Percentiles rank a stretch among this genome's conserved stretches.
These are phyloP conservation scores for Puccinia hordei DNA, from an alignment of 1,284 basidiomycete genomes.

Conservation along the genomic window DNA sequence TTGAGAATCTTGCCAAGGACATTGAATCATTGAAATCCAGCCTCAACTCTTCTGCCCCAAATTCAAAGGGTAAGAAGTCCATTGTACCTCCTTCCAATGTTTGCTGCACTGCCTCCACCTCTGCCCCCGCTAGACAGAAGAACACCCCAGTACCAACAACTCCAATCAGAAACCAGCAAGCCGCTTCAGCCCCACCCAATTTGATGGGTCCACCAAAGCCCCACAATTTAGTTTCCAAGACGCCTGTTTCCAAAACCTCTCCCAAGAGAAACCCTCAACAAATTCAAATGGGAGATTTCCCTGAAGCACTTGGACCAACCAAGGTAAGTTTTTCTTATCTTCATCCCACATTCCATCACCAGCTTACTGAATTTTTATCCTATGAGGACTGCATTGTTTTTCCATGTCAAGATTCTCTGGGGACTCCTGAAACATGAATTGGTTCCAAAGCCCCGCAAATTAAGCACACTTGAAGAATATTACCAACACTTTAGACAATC, in stretches of 20 bases:
- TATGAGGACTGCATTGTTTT: slow-evolving; percentile 30
- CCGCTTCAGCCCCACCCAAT: slow-evolving; percentile 10
- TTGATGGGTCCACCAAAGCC: not conserved
- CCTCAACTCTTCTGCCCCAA: not conserved
- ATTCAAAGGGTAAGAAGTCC: no score
- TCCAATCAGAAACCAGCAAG: not conserved
- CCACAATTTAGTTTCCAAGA: not conserved
- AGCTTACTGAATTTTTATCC: no score
- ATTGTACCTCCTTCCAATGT: no score
- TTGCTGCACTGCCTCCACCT: no score
- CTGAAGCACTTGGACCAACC: not conserved
- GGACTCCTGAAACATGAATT: slow-evolving; percentile 33
- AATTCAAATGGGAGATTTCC: not conserved
- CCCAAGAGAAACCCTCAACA: slow-evolving; percentile 20
- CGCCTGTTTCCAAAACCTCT: not conserved
- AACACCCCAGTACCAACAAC: slow-evolving; percentile 3
- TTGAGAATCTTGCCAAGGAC: slow-evolving; percentile 14
- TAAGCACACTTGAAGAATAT: slow-evolving; percentile 27
- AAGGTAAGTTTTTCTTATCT: slow-evolving; percentile 6
- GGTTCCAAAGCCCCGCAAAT: slow-evolving; percentile 17
- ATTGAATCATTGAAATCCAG: slow-evolving; percentile 1
- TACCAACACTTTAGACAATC: not conserved
- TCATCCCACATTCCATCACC: not conserved
- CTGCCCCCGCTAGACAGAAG: not conserved
- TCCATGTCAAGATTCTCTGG: slow-evolving; percentile 42